These are phyloP conservation scores for Thraustotheca clavata DNA, from an alignment of 352 stramenopile species.

Conservation along the genomic window DNA sequence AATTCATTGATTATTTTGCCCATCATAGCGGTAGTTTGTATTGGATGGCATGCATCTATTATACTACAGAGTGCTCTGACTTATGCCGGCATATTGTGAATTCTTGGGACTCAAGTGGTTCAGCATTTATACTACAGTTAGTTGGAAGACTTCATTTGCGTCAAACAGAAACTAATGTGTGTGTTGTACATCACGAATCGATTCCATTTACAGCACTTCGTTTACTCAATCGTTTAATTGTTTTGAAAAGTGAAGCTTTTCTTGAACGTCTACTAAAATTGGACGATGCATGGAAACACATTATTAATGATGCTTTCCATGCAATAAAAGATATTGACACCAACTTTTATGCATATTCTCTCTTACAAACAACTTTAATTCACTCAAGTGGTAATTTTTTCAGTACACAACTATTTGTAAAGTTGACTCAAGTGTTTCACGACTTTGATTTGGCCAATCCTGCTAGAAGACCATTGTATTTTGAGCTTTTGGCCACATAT, in stretches of 20 bases:
- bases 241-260: not conserved
- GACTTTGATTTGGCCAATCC: not conserved
- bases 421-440: not conserved
- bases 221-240: not conserved
- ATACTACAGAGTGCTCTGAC: not conserved
- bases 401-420: not conserved
- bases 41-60: not conserved
- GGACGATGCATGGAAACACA: not conserved
- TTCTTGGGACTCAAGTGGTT: not conserved
- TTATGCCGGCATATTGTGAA: not conserved
- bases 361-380: not conserved
- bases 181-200: not conserved
- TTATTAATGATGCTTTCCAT: not conserved
- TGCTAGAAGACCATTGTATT: not conserved
- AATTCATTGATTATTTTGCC: not conserved
- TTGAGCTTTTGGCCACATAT: not conserved
- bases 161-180: not conserved
- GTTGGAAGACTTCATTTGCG: not conserved
- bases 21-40: not conserved
- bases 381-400: not conserved
- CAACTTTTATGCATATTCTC: not conserved
- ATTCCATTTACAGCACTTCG: not conserved
- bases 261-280: not conserved
- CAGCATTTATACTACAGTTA: not conserved
- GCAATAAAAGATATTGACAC: not conserved